These are phyloP conservation scores for Ustilago tritici DNA, from an alignment of 1,284 basidiomycete genomes.

Conservation along the genomic window DNA sequence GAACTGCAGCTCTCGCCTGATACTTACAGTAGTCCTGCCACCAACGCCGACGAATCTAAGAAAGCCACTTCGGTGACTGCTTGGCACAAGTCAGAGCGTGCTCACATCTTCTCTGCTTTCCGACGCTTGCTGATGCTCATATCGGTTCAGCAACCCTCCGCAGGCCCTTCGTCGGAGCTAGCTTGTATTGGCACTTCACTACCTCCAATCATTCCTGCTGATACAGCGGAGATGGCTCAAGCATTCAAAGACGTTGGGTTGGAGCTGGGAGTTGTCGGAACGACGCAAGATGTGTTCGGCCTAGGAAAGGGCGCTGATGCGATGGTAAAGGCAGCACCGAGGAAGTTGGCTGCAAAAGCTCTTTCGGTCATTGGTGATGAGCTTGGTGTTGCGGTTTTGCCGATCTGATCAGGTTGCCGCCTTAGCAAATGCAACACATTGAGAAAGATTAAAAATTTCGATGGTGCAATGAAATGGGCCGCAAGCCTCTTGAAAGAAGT, in stretches of 20 bases:
- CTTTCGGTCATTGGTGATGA: slow-evolving; percentile 27
- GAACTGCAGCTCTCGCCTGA: slow-evolving; percentile 29
- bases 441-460: neutral
- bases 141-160: slow-evolving; percentile 7
- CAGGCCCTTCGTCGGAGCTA: slow-evolving; percentile 7
- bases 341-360: slow-evolving; percentile 29
- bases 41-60: neutral
- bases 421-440: neutral
- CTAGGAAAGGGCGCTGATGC: neutral
- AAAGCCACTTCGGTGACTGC: neutral
- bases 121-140: slow-evolving; percentile 29
- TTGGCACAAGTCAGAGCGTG: slow-evolving; percentile 28
- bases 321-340: slow-evolving; percentile 2
- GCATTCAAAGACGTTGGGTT: slow-evolving; percentile 13
- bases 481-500: no score
- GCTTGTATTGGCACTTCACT: slow-evolving; percentile 34
- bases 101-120: slow-evolving; percentile 39
- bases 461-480: no score
- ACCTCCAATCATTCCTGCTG: slow-evolving; percentile 20
- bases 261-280: slow-evolving; percentile 27
- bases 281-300: slow-evolving; percentile 14
- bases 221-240: slow-evolving; percentile 12
- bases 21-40: slow-evolving; percentile 4
- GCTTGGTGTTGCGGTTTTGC: slow-evolving; percentile 15
- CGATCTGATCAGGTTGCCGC: neutral